phyloP scores from a whole-genome alignment of 2,329 filamentous ascomycete genomes.

The Apiospora arundinis region DNA sequence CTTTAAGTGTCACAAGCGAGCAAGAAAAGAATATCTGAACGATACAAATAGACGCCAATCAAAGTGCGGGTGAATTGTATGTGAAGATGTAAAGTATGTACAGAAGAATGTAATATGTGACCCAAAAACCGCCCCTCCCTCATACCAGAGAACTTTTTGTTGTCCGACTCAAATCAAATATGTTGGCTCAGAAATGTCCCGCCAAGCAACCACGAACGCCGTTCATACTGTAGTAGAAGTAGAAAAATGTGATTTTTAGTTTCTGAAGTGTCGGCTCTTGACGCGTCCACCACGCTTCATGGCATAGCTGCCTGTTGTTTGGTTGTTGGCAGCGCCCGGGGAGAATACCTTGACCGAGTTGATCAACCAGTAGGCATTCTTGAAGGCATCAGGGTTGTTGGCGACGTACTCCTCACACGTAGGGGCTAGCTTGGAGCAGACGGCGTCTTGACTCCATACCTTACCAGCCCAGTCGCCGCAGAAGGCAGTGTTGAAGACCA shows the following conservation, averaged over 20 bases:
- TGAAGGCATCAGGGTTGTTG: conserved; percentile 72
- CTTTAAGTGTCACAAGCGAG: not conserved
- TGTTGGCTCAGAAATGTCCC: not conserved
- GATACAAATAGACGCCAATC: not conserved
- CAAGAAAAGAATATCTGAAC: not conserved
- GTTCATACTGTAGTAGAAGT: not conserved
- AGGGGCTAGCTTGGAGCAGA: conserved; percentile 64
- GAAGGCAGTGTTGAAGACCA: conserved; percentile 84
- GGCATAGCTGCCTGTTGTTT: not conserved
- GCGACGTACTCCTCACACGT: conserved; percentile 77
- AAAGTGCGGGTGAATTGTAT: conserved; percentile 8
- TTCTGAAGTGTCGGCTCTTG: conserved; percentile 9
- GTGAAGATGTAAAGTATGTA: conserved; percentile 7
- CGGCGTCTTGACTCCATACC: conserved; percentile 64
- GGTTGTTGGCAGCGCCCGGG: not conserved
- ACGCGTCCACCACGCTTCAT: not conserved
- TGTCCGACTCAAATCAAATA: not conserved
- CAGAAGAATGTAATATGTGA: not conserved
- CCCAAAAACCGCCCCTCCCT: not conserved
- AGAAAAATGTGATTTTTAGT: not conserved
- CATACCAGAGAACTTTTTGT: not conserved
- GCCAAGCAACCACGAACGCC: not conserved
- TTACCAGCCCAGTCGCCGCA: conserved; percentile 87
- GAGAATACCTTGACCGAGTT: conserved; percentile 72
- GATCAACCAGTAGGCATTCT: conserved; percentile 78